Conservation (phyloP, 805 yeast genomes). For the Saturnispora dispora region DNA sequence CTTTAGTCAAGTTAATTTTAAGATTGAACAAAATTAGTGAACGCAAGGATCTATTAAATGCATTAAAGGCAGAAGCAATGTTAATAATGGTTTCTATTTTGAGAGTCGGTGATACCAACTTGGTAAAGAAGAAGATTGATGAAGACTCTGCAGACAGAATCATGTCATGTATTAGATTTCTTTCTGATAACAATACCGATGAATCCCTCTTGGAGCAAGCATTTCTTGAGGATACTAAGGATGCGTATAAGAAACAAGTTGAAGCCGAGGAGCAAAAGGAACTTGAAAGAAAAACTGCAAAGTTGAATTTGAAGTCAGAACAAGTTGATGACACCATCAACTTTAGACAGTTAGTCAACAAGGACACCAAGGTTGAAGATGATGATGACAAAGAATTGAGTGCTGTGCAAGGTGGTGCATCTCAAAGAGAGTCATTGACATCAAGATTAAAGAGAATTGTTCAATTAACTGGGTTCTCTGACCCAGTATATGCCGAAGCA, state of each 20-base stretch:
- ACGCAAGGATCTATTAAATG: constrained; percentile 53
- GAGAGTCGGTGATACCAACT: constrained; percentile 71
- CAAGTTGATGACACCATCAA: constrained; percentile 70
- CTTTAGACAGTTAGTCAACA: constrained; percentile 68
- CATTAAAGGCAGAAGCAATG: constrained; percentile 89
- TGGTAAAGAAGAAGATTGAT: constrained; percentile 69
- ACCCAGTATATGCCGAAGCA: constrained; percentile 97
- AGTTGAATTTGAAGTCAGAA: constrained; percentile 53
- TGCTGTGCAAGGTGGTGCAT: constrained; percentile 42
- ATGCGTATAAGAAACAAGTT: constrained; percentile 70
- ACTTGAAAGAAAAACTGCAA: constrained; percentile 46
- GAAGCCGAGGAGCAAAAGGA: constrained; percentile 49
- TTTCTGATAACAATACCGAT: constrained; percentile 54
- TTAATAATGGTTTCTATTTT: constrained; percentile 85
- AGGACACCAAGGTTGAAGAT: constrained; percentile 31
- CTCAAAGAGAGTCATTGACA: constrained; percentile 49
- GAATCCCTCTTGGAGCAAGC: constrained; percentile 46
- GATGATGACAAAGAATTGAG: constrained; percentile 50
- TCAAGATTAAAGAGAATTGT: constrained; percentile 83
- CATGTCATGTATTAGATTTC: constrained; percentile 71
- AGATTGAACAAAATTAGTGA: constrained; percentile 54
- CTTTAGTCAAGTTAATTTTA: constrained; percentile 79
- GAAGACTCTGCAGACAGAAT: constrained; percentile 97
- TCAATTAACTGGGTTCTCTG: constrained; percentile 96
- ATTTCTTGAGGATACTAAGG: constrained; percentile 80